Evolutionary conservation across 192 early-diverging fungal species (phyloP).

Genomic region (Coemansia sp.): DNA sequence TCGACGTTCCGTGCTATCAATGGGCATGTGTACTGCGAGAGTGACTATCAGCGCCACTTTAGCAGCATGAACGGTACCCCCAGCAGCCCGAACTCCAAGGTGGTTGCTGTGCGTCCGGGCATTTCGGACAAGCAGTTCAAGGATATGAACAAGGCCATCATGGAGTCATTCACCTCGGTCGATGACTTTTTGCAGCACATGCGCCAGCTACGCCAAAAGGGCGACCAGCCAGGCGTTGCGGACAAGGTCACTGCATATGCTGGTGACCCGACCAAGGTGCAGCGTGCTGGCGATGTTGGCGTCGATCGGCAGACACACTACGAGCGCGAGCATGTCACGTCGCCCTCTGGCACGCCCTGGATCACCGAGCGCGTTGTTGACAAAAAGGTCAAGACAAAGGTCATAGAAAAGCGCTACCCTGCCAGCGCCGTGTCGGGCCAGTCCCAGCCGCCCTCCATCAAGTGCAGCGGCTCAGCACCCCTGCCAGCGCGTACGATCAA

Average conservation of each 20-base stretch:
- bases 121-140: conserved; percentile 47
- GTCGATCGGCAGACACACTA: conserved; percentile 56
- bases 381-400: conserved; percentile 56
- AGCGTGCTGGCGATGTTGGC: conserved; percentile 45
- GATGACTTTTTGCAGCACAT: conserved; percentile 58
- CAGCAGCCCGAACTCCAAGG: conserved; percentile 9
- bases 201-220: conserved; percentile 44
- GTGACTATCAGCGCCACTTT: conserved; percentile 49
- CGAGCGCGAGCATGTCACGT: conserved; percentile 54
- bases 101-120: conserved; percentile 27
- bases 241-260: background rate
- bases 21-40: conserved; percentile 56
- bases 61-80: background rate
- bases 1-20: conserved; percentile 54
- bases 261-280: conserved; percentile 42
- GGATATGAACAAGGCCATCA: conserved; percentile 54
- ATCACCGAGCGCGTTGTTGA: conserved; percentile 56
- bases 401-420: conserved; percentile 56
- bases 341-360: conserved; percentile 54
- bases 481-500: background rate
- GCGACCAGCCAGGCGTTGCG: conserved; percentile 13
- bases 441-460: conserved; percentile 15
- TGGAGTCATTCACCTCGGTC: conserved; percentile 58
- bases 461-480: background rate
- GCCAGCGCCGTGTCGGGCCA: conserved; percentile 22